Percentiles rank a stretch among this genome's conserved stretches.
phyloP scores from a whole-genome alignment of 306 rosid genomes.

The Cicer arietinum region DNA sequence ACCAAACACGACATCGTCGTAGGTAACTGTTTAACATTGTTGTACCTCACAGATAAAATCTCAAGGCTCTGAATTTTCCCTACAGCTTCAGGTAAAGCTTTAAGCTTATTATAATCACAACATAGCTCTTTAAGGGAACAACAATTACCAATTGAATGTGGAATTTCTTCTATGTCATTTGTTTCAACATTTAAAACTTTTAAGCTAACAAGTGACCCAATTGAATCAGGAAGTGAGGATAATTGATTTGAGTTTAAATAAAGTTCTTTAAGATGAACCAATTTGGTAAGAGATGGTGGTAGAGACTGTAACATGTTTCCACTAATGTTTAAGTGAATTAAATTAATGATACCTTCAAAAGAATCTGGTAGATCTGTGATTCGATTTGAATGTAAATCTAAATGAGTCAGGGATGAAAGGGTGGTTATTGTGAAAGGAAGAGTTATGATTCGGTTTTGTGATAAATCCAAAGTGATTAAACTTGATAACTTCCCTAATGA shows the following conservation, averaged over 20 bases:
- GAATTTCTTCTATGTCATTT: constrained; percentile 83
- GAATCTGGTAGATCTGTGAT: constrained; percentile 65
- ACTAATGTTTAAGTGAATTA: constrained; percentile 64
- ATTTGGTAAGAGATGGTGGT: constrained; percentile 70
- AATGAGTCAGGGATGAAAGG: constrained; percentile 65
- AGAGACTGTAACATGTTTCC: constrained; percentile 63
- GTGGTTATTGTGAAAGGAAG: constrained; percentile 72
- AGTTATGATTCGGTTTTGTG: constrained; percentile 68
- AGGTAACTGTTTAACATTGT: constrained; percentile 75
- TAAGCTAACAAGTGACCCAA: constrained; percentile 69
- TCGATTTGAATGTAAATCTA: constrained; percentile 75
- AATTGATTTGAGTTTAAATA: constrained; percentile 75
- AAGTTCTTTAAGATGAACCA: constrained; percentile 69
- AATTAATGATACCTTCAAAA: constrained; percentile 64
- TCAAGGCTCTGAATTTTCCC: constrained; percentile 80
- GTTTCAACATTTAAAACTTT: constrained; percentile 70
- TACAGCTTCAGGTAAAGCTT: constrained; percentile 87
- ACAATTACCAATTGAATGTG: constrained; percentile 76
- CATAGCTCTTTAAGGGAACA: constrained; percentile 66
- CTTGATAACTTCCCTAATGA: constrained; percentile 76
- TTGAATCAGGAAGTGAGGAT: constrained; percentile 63
- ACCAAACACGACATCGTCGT: constrained; percentile 79
- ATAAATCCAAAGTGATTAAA: constrained; percentile 73
- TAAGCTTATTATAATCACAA: constrained; percentile 76
- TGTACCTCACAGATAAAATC: constrained; percentile 74